These are phyloP conservation scores for Eurotiales sp. DNA, from an alignment of 2,329 filamentous ascomycete species.

Conservation along the genomic window DNA sequence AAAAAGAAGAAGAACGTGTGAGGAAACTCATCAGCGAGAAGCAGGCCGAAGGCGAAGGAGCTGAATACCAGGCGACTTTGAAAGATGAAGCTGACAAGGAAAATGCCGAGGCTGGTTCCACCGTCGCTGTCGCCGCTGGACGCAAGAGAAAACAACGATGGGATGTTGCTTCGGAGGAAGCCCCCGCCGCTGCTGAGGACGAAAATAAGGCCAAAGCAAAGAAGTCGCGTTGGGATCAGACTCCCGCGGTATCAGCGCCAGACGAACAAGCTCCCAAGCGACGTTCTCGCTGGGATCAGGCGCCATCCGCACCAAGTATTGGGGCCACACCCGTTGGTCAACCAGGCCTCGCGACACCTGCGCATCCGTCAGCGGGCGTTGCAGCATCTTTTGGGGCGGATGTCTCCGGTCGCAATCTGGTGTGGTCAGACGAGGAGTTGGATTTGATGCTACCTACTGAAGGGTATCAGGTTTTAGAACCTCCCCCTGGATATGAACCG, in stretches of 20 bases:
- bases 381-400: slow-evolving; percentile 74
- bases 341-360: slow-evolving; percentile 71
- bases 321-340: slow-evolving; percentile 70
- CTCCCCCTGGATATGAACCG: slow-evolving; percentile 87
- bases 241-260: slow-evolving; percentile 57
- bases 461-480: slow-evolving; percentile 87
- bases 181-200: slow-evolving; percentile 50
- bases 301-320: slow-evolving; percentile 69
- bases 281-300: slow-evolving; percentile 89
- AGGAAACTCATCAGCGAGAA: slow-evolving; percentile 74
- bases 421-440: slow-evolving; percentile 89
- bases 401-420: slow-evolving; percentile 71
- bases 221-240: slow-evolving; percentile 84
- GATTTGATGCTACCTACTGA: slow-evolving; percentile 85
- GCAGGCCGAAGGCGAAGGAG: slow-evolving; percentile 52
- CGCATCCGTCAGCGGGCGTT: slow-evolving; percentile 64
- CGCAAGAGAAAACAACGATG: slow-evolving; percentile 92
- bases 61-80: slow-evolving; percentile 70
- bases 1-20: slow-evolving; percentile 89
- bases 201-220: slow-evolving; percentile 61
- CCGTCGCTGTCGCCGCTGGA: slow-evolving; percentile 59
- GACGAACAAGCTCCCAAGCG: slow-evolving; percentile 62
- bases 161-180: slow-evolving; percentile 68
- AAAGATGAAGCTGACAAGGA: slow-evolving; percentile 66
- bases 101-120: slow-evolving; percentile 65